These are phyloP conservation scores for Candida tropicalis DNA, from an alignment of 1,139 yeast genomes.

Conservation along the genomic window DNA sequence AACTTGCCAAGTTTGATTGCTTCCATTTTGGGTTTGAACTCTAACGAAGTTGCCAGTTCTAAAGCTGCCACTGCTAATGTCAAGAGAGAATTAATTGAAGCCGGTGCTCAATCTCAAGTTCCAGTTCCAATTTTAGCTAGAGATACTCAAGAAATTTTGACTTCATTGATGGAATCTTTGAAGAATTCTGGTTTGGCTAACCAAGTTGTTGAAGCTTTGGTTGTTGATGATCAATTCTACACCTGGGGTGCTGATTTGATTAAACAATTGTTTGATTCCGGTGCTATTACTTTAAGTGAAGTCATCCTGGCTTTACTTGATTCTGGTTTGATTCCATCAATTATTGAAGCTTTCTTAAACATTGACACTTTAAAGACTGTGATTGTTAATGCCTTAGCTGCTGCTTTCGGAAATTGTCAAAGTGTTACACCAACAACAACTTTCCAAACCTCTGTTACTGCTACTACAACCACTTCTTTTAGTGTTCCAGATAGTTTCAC, in stretches of 20 bases:
- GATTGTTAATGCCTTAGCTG: constrained; percentile 48
- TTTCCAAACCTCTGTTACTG: constrained; percentile 19
- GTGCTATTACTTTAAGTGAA: constrained; percentile 32
- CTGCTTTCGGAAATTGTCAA: constrained; percentile 46
- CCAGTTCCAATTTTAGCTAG: constrained; percentile 15
- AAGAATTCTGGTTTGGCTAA: constrained; percentile 48
- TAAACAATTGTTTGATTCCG: constrained; percentile 30
- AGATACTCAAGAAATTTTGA: constrained; percentile 26
- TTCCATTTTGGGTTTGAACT: constrained; percentile 24
- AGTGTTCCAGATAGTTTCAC: constrained; percentile 8
- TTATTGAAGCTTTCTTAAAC: constrained; percentile 44
- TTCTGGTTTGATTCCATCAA: constrained; percentile 44
- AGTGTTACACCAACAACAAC: constrained; percentile 30
- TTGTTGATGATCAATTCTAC: constrained; percentile 44
- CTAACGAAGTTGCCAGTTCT: constrained; percentile 22
- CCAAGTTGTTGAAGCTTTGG: constrained; percentile 42
- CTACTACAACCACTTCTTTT: constrained; percentile 18
- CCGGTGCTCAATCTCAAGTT: constrained; percentile 5
- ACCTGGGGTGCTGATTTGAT: constrained; percentile 45
- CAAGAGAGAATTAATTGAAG: constrained; percentile 17
- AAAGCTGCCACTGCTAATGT: constrained; percentile 10
- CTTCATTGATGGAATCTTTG: constrained; percentile 48
- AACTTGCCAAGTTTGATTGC: constrained; percentile 34
- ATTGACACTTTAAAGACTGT: constrained; percentile 43
- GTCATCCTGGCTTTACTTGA: constrained; percentile 34